Conservation (phyloP, 2,329 filamentous ascomycete genomes). For the Fusarium decemcellulare region DNA sequence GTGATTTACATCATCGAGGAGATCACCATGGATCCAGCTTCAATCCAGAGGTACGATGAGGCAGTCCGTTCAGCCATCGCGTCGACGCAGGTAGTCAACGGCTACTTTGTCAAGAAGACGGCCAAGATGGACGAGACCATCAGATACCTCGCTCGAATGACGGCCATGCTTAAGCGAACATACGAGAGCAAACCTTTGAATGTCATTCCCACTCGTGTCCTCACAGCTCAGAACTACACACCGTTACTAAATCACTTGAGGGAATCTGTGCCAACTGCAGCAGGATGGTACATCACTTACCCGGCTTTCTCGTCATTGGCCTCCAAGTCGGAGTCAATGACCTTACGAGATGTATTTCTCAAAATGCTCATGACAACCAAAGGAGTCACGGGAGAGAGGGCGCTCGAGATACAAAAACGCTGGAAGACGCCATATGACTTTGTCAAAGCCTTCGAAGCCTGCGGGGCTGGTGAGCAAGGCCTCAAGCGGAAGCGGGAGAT, state of each 20-base stretch:
- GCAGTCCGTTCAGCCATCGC: conserved; percentile 81
- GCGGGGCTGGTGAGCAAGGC: conserved; percentile 63
- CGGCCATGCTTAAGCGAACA: conserved; percentile 73
- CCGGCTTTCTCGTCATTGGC: conserved; percentile 79
- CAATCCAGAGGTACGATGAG: conserved; percentile 72
- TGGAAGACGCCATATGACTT: conserved; percentile 83
- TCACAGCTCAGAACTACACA: conserved; percentile 77
- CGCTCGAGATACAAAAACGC: conserved; percentile 82
- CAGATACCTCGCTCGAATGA: conserved; percentile 81
- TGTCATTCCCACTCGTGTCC: conserved; percentile 75
- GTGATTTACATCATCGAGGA: conserved; percentile 86
- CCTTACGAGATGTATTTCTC: conserved; percentile 80
- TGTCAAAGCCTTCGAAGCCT: conserved; percentile 76
- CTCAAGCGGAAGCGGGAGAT: conserved; percentile 72
- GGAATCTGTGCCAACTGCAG: conserved; percentile 60
- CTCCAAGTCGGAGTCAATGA: conserved; percentile 82
- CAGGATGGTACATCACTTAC: conserved; percentile 76
- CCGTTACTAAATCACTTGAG: conserved; percentile 73
- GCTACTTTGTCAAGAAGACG: conserved; percentile 84
- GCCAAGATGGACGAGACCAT: conserved; percentile 84
- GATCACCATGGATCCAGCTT: conserved; percentile 70
- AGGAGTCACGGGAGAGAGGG: conserved; percentile 83
- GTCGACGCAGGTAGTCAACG: conserved; percentile 83
- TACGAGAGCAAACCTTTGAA: conserved; percentile 72
- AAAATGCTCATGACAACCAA: conserved; percentile 90